Evolutionary conservation across 2,329 filamentous ascomycete genomes (phyloP), one percentile per base, ranked within the genome.

Genomic region (Zopfia rhizophila): DNA sequence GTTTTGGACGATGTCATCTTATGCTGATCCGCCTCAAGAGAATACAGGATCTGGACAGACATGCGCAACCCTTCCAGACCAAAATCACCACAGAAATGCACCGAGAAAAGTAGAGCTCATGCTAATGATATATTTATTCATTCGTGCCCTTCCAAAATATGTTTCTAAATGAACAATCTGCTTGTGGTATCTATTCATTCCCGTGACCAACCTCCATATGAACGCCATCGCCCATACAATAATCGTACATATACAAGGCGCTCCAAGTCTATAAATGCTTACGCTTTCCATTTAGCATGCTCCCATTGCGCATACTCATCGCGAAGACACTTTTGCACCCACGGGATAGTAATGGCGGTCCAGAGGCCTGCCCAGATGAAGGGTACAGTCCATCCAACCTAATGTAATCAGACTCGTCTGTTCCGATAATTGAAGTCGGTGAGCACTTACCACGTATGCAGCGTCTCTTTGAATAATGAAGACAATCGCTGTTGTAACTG

Each of bases 301-400:
- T 64, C 65, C 70, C 70, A 73, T 10, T 65, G 56, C 6, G 60
- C 55, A 47, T 72, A 70, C 42, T 73, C 70, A 33, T 63, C 51
- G 12, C 55, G 56, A 30, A 73, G 58, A 19, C 66, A 61, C 18
- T 51, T 63, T 55, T 76, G 66, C 13, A 78, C 77, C 65, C 76
- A 80, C 19, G 61, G 64, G 32, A 74, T 73, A 3, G 77, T 80
- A n/a, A 71, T 59, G 35, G 66, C 53, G 1, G 76, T 68, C 76
- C 76, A 79, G 6, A 78, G 41, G 16, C 69, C 77, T 1, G 75
- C 78, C 77, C 77, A 80, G 8, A 76, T 56, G 63, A 80, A 80
- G 10, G 78, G 78, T 4, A 75, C 59, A 4, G 72, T 65, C 78
- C 78, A 80, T 16, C 78, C 78, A 33, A 73, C 61, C 72, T 75